Percentiles rank a stretch among this genome's conserved stretches.
Evolutionary conservation across 768 basidiomycete species (phyloP).

Genomic region (Lactifluus pinguis): DNA sequence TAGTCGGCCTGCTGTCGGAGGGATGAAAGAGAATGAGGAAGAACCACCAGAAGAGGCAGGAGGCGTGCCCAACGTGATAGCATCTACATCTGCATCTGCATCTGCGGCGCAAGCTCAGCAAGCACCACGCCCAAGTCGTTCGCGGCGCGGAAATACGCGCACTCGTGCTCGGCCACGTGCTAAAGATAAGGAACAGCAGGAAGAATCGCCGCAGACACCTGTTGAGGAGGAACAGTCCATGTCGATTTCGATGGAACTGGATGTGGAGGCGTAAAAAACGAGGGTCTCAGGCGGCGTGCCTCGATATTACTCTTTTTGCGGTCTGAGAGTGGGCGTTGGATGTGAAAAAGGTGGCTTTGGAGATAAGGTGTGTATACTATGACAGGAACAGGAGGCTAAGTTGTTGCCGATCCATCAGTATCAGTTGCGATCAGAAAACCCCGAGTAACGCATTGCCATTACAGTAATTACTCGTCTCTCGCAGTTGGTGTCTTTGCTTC

Average conservation of each 20-base stretch:
- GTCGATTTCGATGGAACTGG: conserved; percentile 31
- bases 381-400: neutral
- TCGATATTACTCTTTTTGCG: neutral
- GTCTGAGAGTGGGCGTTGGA: neutral
- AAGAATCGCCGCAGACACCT: conserved; percentile 10
- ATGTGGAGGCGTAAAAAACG: conserved; percentile 25
- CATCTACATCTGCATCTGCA: neutral
- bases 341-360: neutral
- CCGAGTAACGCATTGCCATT: neutral
- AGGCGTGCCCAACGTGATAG: conserved; percentile 20
- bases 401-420: neutral
- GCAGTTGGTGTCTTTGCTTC: conserved; percentile 5
- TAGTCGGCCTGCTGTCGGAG: neutral
- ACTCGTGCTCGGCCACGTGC: conserved; percentile 2
- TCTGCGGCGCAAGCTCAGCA: neutral
- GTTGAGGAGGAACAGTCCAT: conserved; percentile 16
- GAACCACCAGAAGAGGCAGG: conserved; percentile 29
- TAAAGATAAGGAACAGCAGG: conserved; percentile 6
- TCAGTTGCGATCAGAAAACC: neutral
- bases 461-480: neutral
- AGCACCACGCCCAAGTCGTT: conserved; percentile 1
- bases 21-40: conserved; percentile 24
- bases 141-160: neutral
- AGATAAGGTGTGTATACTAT: neutral
- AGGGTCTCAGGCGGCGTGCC: neutral